Evolutionary conservation across 129 eudicot genomes (phyloP).

Genomic region (Ambrosia artemisiifolia): DNA sequence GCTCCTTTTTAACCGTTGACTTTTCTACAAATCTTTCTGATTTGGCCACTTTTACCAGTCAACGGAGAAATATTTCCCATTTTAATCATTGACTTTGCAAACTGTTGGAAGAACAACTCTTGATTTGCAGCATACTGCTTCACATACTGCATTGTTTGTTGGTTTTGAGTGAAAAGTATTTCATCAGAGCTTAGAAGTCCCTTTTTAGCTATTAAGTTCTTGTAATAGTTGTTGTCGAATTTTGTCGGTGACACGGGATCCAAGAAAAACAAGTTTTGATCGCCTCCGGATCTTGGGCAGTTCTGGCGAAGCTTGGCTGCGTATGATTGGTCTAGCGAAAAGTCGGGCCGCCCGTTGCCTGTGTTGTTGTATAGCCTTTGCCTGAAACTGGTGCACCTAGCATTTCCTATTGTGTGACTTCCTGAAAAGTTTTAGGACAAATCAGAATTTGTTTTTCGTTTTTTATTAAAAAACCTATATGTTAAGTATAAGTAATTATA

Average conservation of each 20-base stretch:
- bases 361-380: constrained; percentile 12
- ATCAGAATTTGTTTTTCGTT: too few relatives aligned
- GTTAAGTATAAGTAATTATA: too few relatives aligned
- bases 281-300: constrained; percentile 2
- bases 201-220: background rate
- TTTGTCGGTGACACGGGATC: background rate
- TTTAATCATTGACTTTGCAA: constrained; percentile 46
- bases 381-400: constrained; percentile 8
- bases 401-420: constrained; percentile 21
- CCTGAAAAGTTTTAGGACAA: background rate
- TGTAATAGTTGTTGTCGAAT: background rate
- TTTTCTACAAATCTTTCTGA: constrained; percentile 42
- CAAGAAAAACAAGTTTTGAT: background rate
- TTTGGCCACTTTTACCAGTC: constrained; percentile 41
- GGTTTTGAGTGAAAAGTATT: constrained; percentile 1
- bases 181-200: constrained; percentile 9
- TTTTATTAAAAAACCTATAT: too few relatives aligned
- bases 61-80: constrained; percentile 45
- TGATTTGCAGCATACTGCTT: constrained; percentile 45
- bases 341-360: constrained; percentile 1
- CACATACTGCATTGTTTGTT: constrained; percentile 6
- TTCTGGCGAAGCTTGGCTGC: background rate
- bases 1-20: constrained; percentile 21
- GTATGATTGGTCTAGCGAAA: background rate
- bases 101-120: constrained; percentile 39